Conservation (phyloP, 768 basidiomycete genomes). For the Phylloporus sp. region DNA sequence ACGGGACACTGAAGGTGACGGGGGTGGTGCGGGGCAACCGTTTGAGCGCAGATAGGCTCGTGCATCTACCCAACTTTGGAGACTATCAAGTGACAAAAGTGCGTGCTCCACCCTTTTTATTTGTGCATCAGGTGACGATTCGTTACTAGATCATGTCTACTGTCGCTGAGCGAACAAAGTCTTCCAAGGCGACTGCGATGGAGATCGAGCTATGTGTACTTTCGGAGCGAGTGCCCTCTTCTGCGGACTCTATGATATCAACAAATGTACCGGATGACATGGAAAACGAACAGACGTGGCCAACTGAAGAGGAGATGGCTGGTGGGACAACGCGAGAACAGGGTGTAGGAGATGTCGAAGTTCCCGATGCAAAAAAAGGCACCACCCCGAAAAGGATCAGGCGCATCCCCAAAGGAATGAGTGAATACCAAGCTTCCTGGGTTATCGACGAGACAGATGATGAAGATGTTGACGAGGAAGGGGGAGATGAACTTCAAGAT, state of each 20-base stretch:
- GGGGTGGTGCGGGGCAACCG: slow-evolving; percentile 78
- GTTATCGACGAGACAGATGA: slow-evolving; percentile 80
- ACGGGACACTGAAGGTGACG: slow-evolving; percentile 68
- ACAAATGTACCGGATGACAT: slow-evolving; percentile 86
- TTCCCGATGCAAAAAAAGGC: slow-evolving; percentile 64
- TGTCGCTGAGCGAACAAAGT: slow-evolving; percentile 38
- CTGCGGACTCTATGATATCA: slow-evolving; percentile 83
- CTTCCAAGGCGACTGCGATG: slow-evolving; percentile 45
- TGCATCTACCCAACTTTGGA: slow-evolving; percentile 84
- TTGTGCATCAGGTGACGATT: background rate
- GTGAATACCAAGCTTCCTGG: slow-evolving; percentile 97
- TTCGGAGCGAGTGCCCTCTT: slow-evolving; percentile 57
- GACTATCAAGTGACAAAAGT: slow-evolving; percentile 87
- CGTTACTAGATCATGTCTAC: slow-evolving; percentile 66
- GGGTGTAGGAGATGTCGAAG: slow-evolving; percentile 13
- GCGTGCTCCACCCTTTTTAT: slow-evolving; percentile 15
- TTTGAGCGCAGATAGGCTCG: slow-evolving; percentile 76
- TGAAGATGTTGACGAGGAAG: slow-evolving; percentile 48
- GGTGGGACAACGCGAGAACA: slow-evolving; percentile 28
- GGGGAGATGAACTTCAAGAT: slow-evolving; percentile 42
- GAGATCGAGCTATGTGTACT: slow-evolving; percentile 62
- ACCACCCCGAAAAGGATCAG: slow-evolving; percentile 81
- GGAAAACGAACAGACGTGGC: slow-evolving; percentile 97
- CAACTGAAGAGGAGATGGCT: slow-evolving; percentile 93
- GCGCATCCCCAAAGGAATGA: slow-evolving; percentile 90